These are phyloP conservation scores for Sherardia arvensis DNA, from an alignment of 257 asterid genomes.

Conservation along the genomic window DNA sequence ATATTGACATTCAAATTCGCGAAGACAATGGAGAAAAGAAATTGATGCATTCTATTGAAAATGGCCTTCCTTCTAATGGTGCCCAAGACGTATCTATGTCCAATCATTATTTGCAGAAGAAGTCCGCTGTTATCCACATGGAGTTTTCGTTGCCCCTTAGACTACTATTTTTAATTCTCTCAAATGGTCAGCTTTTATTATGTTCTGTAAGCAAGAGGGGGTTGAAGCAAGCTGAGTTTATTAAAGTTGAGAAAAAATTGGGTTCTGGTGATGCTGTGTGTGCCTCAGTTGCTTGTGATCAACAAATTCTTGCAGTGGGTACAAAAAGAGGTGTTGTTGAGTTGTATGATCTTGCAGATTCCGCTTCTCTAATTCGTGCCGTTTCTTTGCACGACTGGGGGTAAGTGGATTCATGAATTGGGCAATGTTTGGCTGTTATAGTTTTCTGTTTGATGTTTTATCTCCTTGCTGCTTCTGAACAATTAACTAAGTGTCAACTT, in stretches of 20 bases:
- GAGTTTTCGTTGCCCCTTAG: constrained; percentile 57
- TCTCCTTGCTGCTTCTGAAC: neutral
- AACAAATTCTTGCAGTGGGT: constrained; percentile 96
- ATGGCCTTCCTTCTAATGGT: constrained; percentile 50
- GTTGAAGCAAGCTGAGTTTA: constrained; percentile 53
- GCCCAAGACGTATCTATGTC: constrained; percentile 30
- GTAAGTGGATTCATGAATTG: constrained; percentile 32
- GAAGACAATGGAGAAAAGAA: constrained; percentile 38
- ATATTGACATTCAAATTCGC: constrained; percentile 33
- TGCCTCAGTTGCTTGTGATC: constrained; percentile 84
- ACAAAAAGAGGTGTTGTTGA: constrained; percentile 76
- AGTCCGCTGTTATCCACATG: constrained; percentile 57
- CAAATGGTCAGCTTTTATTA: constrained; percentile 67
- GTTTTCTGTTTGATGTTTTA: neutral
- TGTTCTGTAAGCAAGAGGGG: constrained; percentile 94
- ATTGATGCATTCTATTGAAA: constrained; percentile 39
- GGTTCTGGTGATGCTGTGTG: constrained; percentile 77
- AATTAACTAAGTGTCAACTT: neutral
- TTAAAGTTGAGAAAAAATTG: constrained; percentile 60
- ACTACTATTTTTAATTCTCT: constrained; percentile 63
- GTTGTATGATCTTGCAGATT: constrained; percentile 82
- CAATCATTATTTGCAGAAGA: constrained; percentile 26
- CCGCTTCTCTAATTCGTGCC: constrained; percentile 64
- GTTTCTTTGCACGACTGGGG: constrained; percentile 97
- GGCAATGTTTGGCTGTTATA: neutral